These are phyloP conservation scores for Gaultheria prostrata DNA, from an alignment of 148 eudicot genomes.

Conservation along the genomic window DNA sequence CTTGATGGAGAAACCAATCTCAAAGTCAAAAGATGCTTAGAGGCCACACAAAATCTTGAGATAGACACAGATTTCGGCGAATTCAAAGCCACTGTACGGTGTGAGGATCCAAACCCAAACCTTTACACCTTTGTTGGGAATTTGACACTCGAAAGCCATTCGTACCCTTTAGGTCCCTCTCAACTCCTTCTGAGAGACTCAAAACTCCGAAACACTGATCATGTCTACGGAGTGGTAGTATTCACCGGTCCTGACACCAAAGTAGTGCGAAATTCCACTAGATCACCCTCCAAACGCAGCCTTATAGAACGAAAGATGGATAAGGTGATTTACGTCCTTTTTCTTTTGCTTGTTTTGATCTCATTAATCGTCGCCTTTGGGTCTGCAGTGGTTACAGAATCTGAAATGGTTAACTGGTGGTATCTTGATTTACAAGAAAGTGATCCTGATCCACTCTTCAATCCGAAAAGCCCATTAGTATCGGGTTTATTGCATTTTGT, in stretches of 20 bases:
- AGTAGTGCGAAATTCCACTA: constrained; percentile 40
- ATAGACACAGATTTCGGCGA: constrained; percentile 24
- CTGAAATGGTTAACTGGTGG: constrained; percentile 27
- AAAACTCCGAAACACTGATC: constrained; percentile 46
- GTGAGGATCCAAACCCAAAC: constrained; percentile 50
- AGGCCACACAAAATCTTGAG: constrained; percentile 29
- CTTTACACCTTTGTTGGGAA: constrained; percentile 46
- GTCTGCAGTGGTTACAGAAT: constrained; percentile 23
- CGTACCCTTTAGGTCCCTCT: constrained; percentile 23
- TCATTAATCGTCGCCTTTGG: constrained; percentile 31
- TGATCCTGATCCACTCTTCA: constrained; percentile 16
- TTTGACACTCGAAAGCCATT: constrained; percentile 20
- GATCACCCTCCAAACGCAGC: constrained; percentile 48
- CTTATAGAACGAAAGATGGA: constrained; percentile 42
- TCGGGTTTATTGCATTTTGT: constrained; percentile 36
- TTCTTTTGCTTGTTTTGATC: constrained; percentile 28
- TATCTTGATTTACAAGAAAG: constrained; percentile 25
- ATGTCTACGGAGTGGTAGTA: constrained; percentile 43
- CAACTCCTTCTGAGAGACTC: constrained; percentile 50
- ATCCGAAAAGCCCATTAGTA: constrained; percentile 19
- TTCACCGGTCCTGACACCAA: constrained; percentile 45
- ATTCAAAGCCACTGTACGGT: constrained; percentile 32
- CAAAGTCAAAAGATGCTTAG: constrained; percentile 40
- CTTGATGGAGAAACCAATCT: constrained; percentile 55
- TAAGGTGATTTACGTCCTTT: constrained; percentile 35